Conservation (phyloP, 2,329 filamentous ascomycete species). For the Raffaelea ambrosiae region DNA sequence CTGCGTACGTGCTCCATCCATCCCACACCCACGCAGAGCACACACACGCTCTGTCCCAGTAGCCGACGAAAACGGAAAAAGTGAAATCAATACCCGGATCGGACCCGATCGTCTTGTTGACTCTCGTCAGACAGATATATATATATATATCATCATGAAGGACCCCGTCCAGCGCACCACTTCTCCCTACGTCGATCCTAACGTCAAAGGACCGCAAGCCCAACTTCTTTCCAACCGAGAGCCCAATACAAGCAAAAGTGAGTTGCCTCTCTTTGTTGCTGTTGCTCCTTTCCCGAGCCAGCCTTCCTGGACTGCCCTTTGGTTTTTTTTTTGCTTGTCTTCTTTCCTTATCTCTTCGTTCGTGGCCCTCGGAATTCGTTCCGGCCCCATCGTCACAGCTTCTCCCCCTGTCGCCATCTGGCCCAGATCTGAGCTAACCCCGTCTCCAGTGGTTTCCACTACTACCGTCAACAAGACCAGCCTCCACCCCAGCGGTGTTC, state of each 20-base stretch:
- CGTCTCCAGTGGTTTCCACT: constrained; percentile 39
- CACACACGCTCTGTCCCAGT: too few species aligned
- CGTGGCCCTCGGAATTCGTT: too few species aligned
- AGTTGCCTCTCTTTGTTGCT: constrained; percentile 15
- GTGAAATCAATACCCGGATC: background rate
- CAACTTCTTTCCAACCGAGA: constrained; percentile 28
- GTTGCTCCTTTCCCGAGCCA: background rate
- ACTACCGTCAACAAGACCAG: constrained; percentile 80
- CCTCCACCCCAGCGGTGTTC: constrained; percentile 82
- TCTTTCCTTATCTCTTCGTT: background rate
- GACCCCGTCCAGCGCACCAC: constrained; percentile 32
- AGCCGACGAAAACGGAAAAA: background rate
- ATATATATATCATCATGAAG: constrained; percentile 23
- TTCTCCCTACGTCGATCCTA: constrained; percentile 36
- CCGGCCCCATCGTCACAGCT: too few species aligned
- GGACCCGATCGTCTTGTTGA: background rate
- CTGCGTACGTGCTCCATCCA: background rate
- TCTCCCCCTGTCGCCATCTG: background rate
- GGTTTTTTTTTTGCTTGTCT: constrained; percentile 16
- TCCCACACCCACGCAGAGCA: too few species aligned
- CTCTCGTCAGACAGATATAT: constrained; percentile 1
- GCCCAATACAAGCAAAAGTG: constrained; percentile 19
- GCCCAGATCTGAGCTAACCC: constrained; percentile 12
- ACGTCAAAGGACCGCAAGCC: constrained; percentile 33
- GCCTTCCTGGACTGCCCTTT: constrained; percentile 4